These are phyloP conservation scores for Clarkia xantiana DNA, from an alignment of 345 rosid genomes.

Conservation along the genomic window DNA sequence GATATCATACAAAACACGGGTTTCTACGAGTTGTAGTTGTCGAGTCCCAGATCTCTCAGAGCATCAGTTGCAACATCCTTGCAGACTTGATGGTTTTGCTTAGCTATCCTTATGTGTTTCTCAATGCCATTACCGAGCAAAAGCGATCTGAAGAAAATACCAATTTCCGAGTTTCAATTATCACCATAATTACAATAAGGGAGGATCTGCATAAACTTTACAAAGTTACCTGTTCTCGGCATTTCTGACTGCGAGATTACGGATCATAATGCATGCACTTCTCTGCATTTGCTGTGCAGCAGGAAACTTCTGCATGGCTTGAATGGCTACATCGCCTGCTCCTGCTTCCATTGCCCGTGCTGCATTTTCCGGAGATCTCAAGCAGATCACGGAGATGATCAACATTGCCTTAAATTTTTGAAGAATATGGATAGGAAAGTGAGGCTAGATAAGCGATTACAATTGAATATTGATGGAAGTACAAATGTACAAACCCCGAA, in stretches of 20 bases:
- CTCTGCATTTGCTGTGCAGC: conserved; percentile 51
- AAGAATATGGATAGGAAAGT: neutral
- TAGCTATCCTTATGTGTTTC: conserved; percentile 53
- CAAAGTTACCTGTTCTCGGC: conserved; percentile 66
- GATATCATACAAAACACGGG: neutral
- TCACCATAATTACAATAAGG: neutral
- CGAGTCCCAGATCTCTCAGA: conserved; percentile 73
- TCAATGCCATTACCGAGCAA: conserved; percentile 63
- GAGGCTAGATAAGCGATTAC: neutral
- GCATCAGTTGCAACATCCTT: conserved; percentile 82
- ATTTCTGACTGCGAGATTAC: conserved; percentile 75
- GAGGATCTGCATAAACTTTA: neutral
- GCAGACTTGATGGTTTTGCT: conserved; percentile 57
- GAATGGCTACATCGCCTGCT: conserved; percentile 76
- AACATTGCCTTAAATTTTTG: conserved; percentile 49
- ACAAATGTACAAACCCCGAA: no score
- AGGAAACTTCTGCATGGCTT: conserved; percentile 81
- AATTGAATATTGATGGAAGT: no score
- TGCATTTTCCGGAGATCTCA: conserved; percentile 83
- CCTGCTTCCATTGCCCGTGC: conserved; percentile 81
- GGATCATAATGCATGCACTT: conserved; percentile 74
- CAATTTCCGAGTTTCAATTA: neutral
- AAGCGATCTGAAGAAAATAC: conserved; percentile 28
- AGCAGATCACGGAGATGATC: conserved; percentile 52
- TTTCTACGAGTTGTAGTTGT: conserved; percentile 50